Base-by-base conservation (phyloP, 169 alveolate species). In the Condylostoma magnum region DNA sequence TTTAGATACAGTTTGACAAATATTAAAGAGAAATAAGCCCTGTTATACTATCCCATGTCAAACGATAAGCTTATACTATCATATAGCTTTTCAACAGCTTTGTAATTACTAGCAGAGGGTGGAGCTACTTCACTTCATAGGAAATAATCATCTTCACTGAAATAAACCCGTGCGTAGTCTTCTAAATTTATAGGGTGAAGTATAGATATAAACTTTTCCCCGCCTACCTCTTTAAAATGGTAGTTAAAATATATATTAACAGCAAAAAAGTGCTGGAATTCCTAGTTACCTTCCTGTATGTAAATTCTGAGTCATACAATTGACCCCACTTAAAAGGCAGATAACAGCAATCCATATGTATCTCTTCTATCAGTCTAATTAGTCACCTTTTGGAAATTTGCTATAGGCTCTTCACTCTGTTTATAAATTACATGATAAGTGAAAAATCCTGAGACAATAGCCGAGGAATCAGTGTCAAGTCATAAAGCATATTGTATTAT, bases 401-500 rank as follows among this genome's bases (percentile, higher is more conserved):
- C 73, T 3, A 63, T 3, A 0, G 73, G 73, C 22, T 41, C 27
- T 6, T 44, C 41, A 18, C 58, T n/a, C n/a, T n/a, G n/a, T n/a
- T n/a, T n/a, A n/a, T n/a, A n/a, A n/a, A n/a, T n/a, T n/a, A n/a
- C 18, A 22, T 41, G 33, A 34, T 54, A 34, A 6, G 58, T 43
- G 46, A 38, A 63, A 44, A 63, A 63, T 3, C 73, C 73, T 43
- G 25, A 27, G 4, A 63, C 73, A 37, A 28, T 15, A 25, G 58
- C 73, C 25, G 38, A 54, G 5, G 73, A 43, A 12, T 33, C 27
- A 46, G 15, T 18, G 33, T 63, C 73, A 3, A 63, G 57, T 57
- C 73, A 63, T 22, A 63, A 57, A 6, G 73, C 73, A 27, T 63
- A 63, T 28, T 46, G 18, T 12, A 63, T 33, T n/a, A 63, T 18